These are phyloP conservation scores for Penicillium maclennaniae DNA, from an alignment of 495 filamentous ascomycete species.

Conservation along the genomic window DNA sequence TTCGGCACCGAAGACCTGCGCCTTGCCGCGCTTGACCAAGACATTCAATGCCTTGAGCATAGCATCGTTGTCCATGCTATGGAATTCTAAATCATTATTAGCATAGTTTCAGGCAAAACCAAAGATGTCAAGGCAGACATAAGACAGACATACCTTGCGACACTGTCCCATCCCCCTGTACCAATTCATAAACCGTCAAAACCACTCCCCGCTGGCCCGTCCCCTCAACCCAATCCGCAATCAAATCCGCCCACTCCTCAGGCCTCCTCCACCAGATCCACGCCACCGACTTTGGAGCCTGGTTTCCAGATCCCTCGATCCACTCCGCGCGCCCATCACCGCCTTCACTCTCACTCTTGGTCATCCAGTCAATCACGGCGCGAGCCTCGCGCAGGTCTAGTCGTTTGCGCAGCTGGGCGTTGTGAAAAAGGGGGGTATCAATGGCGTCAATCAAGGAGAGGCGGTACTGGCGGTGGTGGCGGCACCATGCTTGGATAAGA, in stretches of 20 bases:
- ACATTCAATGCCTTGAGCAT: conserved; percentile 72
- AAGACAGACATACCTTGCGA: conserved; percentile 46
- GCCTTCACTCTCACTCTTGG: conserved; percentile 55
- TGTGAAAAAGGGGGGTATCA: conserved; percentile 56
- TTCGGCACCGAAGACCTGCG: conserved; percentile 85
- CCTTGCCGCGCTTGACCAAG: conserved; percentile 83
- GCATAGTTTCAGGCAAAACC: not conserved
- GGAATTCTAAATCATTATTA: conserved; percentile 60
- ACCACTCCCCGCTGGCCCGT: conserved; percentile 72
- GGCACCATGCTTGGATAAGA: conserved; percentile 83
- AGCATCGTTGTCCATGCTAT: conserved; percentile 79
- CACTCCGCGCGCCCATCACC: conserved; percentile 66
- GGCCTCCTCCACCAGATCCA: conserved; percentile 68
- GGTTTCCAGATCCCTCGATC: conserved; percentile 34
- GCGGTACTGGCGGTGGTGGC: conserved; percentile 66
- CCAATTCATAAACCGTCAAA: conserved; percentile 72
- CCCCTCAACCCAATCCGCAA: conserved; percentile 64
- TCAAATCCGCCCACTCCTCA: conserved; percentile 69
- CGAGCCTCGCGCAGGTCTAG: conserved; percentile 60
- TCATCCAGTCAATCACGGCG: conserved; percentile 71
- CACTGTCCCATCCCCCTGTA: conserved; percentile 60
- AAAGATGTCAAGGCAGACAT: not conserved
- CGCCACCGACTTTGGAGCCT: conserved; percentile 37
- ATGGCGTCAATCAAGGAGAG: conserved; percentile 62
- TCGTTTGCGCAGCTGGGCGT: conserved; percentile 48